Percentiles rank a stretch among this genome's conserved stretches.
Conservation (phyloP, 75 land plant species). For the Chamaecyparis obtusa region DNA sequence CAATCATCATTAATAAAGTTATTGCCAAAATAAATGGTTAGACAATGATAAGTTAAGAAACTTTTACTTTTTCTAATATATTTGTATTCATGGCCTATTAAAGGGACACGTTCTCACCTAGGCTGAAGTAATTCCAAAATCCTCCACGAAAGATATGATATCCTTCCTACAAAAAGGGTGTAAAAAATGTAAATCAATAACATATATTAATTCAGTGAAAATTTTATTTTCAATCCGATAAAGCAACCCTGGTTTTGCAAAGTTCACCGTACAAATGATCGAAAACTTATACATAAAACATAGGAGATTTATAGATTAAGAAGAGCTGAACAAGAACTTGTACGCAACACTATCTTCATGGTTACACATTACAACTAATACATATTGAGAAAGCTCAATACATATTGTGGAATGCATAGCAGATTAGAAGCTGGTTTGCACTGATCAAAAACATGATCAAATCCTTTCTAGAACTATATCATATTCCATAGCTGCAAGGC, state of each 20-base stretch:
- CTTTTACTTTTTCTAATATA: neutral
- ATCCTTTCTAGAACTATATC: neutral
- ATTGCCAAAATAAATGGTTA: neutral
- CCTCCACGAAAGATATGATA: constrained; percentile 84
- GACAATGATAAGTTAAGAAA: neutral
- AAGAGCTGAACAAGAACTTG: neutral
- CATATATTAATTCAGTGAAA: neutral
- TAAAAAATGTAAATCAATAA: neutral
- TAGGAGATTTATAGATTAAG: neutral
- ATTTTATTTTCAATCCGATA: neutral
- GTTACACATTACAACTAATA: neutral
- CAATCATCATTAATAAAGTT: neutral
- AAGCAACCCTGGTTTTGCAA: neutral
- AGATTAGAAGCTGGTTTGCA: neutral
- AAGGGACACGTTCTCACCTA: constrained; percentile 52
- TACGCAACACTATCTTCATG: neutral
- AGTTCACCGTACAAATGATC: neutral
- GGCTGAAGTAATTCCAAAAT: constrained; percentile 98
- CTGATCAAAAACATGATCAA: neutral
- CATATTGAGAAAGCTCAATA: neutral
- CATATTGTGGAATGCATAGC: neutral
- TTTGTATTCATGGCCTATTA: neutral
- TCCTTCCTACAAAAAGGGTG: constrained; percentile 52
- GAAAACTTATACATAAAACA: neutral
- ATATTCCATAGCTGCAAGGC: neutral